Base-by-base conservation (phyloP, 2,329 filamentous ascomycete species). In the Curvularia spicifera region DNA sequence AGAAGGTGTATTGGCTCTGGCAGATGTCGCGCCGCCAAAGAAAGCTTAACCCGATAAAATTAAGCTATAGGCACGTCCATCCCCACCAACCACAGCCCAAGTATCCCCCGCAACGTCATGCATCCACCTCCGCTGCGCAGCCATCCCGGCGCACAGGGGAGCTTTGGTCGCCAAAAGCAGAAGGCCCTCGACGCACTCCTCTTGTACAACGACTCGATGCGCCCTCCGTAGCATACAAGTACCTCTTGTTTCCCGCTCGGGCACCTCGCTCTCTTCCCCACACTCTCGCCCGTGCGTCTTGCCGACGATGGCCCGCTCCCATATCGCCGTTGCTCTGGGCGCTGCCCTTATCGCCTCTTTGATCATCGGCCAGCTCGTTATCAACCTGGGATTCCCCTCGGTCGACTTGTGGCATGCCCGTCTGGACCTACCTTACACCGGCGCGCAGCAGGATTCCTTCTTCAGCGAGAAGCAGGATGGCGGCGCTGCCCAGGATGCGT, bases 241-340 rank as follows among this genome's bases (percentile, higher is more conserved):
- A 52, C 45, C 35, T 29, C 39, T 12, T 39, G 29, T 22, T 26
- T 39, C 31, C 39, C 42, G 15, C 24, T 37, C 59, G 29, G 29
- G 29, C 29, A 12, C 10, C 10, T 28, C 26, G 26, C 29, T 31
- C 29, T 31, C 9, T 31, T 12, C 29, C 29, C 29, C 29, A 31
- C 29, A 31, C 29, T 31, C 71, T 66, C 60, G 58, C 37, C 65
- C 51, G 59, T 50, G 64, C 56, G 55, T 66, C 53, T 63, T 31
- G 43, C 55, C 61, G 55, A 53, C 53, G 59, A 79, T 79, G 77
- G 76, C 76, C 65, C 76, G 75, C 68, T 73, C 74, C 54, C 75
- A 77, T 59, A 63, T 78, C 47, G 68, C 70, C 29, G 67, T 78
- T 61, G 77, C 77, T 63, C 39, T 78, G 45, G 72, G 69, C 53